These are phyloP conservation scores for Mycothermus thermophilus DNA, from an alignment of 495 filamentous ascomycete species.

Conservation along the genomic window DNA sequence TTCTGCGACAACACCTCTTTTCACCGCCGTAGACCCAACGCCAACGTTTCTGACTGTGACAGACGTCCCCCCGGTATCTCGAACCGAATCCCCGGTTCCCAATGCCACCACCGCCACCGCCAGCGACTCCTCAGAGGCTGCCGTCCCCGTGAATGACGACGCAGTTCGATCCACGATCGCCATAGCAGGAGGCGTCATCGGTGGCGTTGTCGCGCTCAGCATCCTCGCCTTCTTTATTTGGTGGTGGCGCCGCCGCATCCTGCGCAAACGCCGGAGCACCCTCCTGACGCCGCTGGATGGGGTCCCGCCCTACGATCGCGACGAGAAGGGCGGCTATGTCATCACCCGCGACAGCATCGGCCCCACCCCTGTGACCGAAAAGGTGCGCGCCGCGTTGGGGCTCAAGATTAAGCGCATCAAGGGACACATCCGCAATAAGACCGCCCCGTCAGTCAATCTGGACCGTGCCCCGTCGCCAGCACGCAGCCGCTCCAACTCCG, in stretches of 20 bases:
- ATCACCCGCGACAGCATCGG: conserved; percentile 30
- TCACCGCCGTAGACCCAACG: conserved; percentile 7
- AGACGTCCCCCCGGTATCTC: conserved; percentile 7
- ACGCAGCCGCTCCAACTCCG: conserved; percentile 28
- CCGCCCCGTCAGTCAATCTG: conserved; percentile 32
- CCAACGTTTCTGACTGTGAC: conserved; percentile 13
- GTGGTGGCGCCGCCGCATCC: conserved; percentile 30
- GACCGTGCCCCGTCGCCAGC: conserved; percentile 35
- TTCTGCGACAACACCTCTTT: too few species aligned
- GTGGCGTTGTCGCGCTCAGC: conserved; percentile 30
- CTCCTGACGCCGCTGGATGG: conserved; percentile 32
- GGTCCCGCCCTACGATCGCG: conserved; percentile 7
- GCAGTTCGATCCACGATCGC: conserved; percentile 25
- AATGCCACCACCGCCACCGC: conserved; percentile 8
- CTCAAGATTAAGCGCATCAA: conserved; percentile 25
- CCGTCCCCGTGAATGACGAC: conserved; percentile 12
- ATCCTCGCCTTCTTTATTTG: conserved; percentile 34
- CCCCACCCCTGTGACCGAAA: conserved; percentile 25
- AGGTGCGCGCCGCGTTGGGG: conserved; percentile 23
- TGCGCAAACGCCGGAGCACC: conserved; percentile 26
- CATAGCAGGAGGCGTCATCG: conserved; percentile 38
- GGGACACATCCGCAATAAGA: conserved; percentile 23
- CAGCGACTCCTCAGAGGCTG: conserved; percentile 8
- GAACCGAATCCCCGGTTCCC: conserved; percentile 6
- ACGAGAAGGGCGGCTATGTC: conserved; percentile 29